phyloP scores from a whole-genome alignment of 805 yeast species.

The Zygosaccharomyces kombuchaensis region DNA sequence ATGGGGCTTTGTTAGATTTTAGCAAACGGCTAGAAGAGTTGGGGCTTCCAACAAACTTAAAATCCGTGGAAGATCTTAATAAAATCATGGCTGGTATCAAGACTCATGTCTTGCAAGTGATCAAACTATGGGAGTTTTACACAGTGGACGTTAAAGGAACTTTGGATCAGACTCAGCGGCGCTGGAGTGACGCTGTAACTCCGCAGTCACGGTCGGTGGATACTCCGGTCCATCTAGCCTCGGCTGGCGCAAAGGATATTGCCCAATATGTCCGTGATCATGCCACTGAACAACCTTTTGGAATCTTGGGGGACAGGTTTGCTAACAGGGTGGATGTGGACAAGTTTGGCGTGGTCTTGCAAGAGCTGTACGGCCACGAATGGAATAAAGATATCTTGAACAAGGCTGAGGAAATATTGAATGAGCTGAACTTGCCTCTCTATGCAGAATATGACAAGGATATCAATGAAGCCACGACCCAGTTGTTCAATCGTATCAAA shows the following conservation, averaged over 20 bases:
- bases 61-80: conserved; percentile 50
- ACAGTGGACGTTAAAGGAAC: conserved; percentile 54
- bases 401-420: conserved; percentile 52
- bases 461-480: conserved; percentile 55
- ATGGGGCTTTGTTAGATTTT: conserved; percentile 59
- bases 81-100: conserved; percentile 64
- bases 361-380: conserved; percentile 34
- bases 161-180: conserved; percentile 37
- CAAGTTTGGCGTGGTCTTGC: conserved; percentile 52
- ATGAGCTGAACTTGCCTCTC: conserved; percentile 70
- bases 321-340: conserved; percentile 50
- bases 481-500: conserved; percentile 69
- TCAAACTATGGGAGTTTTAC: conserved; percentile 85
- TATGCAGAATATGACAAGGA: conserved; percentile 78
- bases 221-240: background rate
- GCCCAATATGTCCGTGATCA: conserved; percentile 45
- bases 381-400: conserved; percentile 34
- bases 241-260: conserved; percentile 29
- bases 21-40: conserved; percentile 52
- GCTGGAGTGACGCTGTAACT: conserved; percentile 31
- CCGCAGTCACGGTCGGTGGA: background rate
- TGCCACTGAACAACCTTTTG: conserved; percentile 41
- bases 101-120: conserved; percentile 57
- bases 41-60: conserved; percentile 59
- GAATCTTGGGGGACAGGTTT: conserved; percentile 44